Evolutionary conservation across 2,329 filamentous ascomycete genomes (phyloP).

Genomic region (Aspergillus clavatus): DNA sequence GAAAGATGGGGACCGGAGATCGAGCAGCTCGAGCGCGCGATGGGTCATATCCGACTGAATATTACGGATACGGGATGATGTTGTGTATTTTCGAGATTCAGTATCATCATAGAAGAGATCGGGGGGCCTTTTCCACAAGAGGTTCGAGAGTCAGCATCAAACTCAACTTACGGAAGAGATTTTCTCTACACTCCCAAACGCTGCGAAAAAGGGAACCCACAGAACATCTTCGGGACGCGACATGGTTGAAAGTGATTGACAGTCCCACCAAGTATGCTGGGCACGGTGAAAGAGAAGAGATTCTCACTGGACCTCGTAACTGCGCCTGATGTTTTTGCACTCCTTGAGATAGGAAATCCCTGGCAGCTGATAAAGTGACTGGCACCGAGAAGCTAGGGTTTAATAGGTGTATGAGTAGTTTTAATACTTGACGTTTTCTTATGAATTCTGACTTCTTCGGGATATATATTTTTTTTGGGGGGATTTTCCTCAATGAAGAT

Average conservation of each 20-base stretch:
- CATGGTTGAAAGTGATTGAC: slow-evolving; percentile 57
- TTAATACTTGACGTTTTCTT: neutral
- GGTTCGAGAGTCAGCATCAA: slow-evolving; percentile 18
- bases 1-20: slow-evolving; percentile 71
- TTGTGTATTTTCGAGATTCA: slow-evolving; percentile 97
- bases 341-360: too few relatives aligned
- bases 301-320: too few relatives aligned
- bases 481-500: neutral
- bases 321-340: too few relatives aligned
- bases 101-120: slow-evolving; percentile 96
- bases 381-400: too few relatives aligned
- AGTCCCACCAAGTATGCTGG: neutral
- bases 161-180: slow-evolving; percentile 3
- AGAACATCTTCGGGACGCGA: slow-evolving; percentile 94
- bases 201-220: slow-evolving; percentile 46
- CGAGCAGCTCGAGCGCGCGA: slow-evolving; percentile 85
- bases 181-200: too few relatives aligned
- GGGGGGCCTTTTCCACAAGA: slow-evolving; percentile 61
- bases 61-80: slow-evolving; percentile 87
- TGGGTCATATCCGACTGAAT: slow-evolving; percentile 95
- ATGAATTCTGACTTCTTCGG: neutral
- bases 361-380: too few relatives aligned
- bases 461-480: neutral
- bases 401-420: too few relatives aligned
- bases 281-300: neutral